Base-by-base conservation (phyloP, 805 yeast species). In the Candida nemodendra region DNA sequence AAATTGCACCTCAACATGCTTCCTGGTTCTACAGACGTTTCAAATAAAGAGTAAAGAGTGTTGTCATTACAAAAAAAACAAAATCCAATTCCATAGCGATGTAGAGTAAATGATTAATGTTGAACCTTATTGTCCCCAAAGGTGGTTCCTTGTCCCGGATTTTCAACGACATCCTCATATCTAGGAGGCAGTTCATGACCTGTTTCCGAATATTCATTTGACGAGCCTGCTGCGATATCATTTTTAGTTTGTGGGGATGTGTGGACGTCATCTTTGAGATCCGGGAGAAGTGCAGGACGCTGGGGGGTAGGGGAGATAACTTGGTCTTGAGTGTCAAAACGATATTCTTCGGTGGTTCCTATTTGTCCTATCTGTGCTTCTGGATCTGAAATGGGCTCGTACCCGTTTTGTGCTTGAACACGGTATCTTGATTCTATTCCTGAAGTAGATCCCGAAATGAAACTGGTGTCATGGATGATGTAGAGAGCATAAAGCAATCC, bases 401-500 rank as follows among this genome's bases (percentile, higher is more conserved):
- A n/a, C n/a, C n/a, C n/a, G n/a, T n/a, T n/a, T n/a, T n/a, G n/a
- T n/a, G n/a, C n/a, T n/a, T n/a, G n/a, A 27, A 24, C 12, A 13
- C 18, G 14, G 29, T 32, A 28, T 27, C 58, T 47, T 4, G 49
- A 32, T 8, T 32, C 39, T 3, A 51, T 23, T 9, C 58, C 54
- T 3, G 27, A 32, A 4, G 33, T 36, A 4, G 56, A 48, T 8
- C 61, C 63, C 2, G 56, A 48, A 18, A 53, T 39, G 14, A 44
- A 34, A 31, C 58, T 54, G 3, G 61, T 56, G 21, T 54, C 55
- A 29, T 53, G 47, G 26, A 74, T 63, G 38, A 74, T 65, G 49
- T 72, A 73, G 62, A 76, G 61, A 9, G 78, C 62, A 50, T 73
- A 78, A 16, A 72, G 56, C 30, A 74, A 54, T 1, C 79, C 80